Conservation (phyloP, 192 early-diverging fungal species). For the Phycomyces blakesleeanus region DNA sequence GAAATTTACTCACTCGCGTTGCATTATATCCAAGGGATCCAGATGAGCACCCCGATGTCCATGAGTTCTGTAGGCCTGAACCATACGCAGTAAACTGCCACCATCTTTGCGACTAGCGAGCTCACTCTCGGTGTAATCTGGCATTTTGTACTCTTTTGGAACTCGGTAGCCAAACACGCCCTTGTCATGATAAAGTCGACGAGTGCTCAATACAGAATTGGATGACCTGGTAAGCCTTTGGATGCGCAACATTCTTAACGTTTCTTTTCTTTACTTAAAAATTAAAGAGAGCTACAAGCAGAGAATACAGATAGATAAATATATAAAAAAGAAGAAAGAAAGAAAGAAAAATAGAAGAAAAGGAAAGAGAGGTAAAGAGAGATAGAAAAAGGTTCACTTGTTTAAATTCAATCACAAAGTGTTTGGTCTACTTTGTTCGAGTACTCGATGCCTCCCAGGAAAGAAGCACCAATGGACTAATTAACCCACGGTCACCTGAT, state of each 20-base stretch:
- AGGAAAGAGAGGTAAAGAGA: background rate
- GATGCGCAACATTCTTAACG: slow-evolving; percentile 5
- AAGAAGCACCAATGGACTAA: background rate
- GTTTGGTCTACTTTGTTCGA: background rate
- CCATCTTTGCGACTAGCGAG: slow-evolving; percentile 79
- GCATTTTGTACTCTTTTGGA: slow-evolving; percentile 60
- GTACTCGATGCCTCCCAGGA: no score
- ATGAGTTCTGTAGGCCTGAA: slow-evolving; percentile 71
- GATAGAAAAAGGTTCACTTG: background rate
- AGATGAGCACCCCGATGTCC: slow-evolving; percentile 82
- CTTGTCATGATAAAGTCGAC: slow-evolving; percentile 65
- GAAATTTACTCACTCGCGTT: slow-evolving; percentile 56
- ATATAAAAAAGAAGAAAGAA: slow-evolving; percentile 5
- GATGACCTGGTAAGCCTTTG: background rate
- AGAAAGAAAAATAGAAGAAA: slow-evolving; percentile 3
- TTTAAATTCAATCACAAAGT: background rate
- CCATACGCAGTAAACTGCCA: slow-evolving; percentile 81
- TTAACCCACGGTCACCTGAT: slow-evolving; percentile 18
- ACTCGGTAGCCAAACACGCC: slow-evolving; percentile 88
- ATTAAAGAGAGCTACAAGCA: no score
- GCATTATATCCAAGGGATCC: slow-evolving; percentile 79
- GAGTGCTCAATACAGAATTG: background rate
- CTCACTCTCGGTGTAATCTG: slow-evolving; percentile 80
- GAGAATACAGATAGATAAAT: no score
- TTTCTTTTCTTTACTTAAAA: no score